phyloP scores from a whole-genome alignment of 345 rosid genomes.

The Euclidium syriacum region DNA sequence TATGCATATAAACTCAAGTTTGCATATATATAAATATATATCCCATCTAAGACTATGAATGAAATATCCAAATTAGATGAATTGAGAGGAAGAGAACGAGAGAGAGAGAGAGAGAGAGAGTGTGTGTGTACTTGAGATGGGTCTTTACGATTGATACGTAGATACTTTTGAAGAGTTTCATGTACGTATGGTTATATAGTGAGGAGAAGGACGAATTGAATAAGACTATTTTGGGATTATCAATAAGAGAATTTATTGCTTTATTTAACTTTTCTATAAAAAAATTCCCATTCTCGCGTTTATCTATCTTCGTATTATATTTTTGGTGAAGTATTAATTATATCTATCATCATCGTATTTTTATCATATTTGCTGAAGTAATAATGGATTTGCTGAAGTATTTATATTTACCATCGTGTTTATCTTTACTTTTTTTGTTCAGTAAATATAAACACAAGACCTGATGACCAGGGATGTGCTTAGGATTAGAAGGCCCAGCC shows the following conservation, averaged over 20 bases:
- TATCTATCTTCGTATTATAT: too few species aligned
- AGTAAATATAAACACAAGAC: too few species aligned
- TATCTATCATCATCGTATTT: too few species aligned
- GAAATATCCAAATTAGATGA: too few species aligned
- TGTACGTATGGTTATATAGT: background rate
- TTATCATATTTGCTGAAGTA: too few species aligned
- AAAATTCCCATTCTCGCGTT: background rate
- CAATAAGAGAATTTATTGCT: background rate
- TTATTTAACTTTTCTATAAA: background rate
- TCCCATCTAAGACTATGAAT: too few species aligned
- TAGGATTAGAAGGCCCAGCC: too few species aligned
- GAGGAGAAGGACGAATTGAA: background rate
- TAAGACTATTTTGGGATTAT: background rate
- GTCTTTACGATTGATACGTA: background rate
- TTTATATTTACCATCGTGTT: too few species aligned
- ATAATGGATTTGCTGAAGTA: too few species aligned
- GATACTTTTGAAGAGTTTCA: background rate
- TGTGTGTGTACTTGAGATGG: background rate
- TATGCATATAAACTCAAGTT: background rate
- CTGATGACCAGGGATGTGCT: too few species aligned
- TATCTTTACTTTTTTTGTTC: too few species aligned
- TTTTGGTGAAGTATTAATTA: too few species aligned
- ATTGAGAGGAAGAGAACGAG: background rate
- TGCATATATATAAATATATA: background rate
- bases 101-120: background rate